Evolutionary conservation across 1,284 basidiomycete genomes (phyloP).

Genomic region (Sphaerobolus stellatus): DNA sequence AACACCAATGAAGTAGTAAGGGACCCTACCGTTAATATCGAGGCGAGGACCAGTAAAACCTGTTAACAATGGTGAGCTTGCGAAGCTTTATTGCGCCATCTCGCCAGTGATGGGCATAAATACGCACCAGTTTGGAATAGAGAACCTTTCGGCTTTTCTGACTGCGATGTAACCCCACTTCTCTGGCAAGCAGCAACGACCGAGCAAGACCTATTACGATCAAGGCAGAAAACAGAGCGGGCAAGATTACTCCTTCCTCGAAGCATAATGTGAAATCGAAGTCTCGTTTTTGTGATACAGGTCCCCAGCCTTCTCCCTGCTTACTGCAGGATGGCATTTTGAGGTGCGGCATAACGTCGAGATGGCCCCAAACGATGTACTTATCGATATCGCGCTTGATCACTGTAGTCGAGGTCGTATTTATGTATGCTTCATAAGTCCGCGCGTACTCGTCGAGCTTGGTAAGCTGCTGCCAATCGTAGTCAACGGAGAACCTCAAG

Average conservation of each 20-base stretch:
- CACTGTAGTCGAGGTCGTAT: no score
- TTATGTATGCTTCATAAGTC: no score
- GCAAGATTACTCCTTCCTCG: constrained; percentile 69
- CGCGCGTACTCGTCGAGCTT: no score
- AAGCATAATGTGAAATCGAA: constrained; percentile 87
- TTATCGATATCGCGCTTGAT: no score
- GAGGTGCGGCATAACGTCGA: no score
- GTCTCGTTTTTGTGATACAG: constrained; percentile 57
- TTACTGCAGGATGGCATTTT: no score
- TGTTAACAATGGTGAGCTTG: constrained; percentile 23
- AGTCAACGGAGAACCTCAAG: no score
- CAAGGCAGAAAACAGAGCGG: constrained; percentile 51
- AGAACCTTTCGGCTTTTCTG: constrained; percentile 42
- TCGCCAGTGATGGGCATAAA: no score
- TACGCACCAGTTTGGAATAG: constrained; percentile 62
- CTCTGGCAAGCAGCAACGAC: constrained; percentile 22
- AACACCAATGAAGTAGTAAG: constrained; percentile 25
- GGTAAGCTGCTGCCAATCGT: no score
- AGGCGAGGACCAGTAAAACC: constrained; percentile 46
- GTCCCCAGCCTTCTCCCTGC: constrained; percentile 66
- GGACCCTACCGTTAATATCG: constrained; percentile 36
- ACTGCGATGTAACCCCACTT: constrained; percentile 29
- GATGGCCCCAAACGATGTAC: no score
- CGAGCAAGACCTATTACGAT: constrained; percentile 43
- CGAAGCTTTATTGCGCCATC: neutral